phyloP scores from a whole-genome alignment of 257 asterid species.

The Anisodus acutangulus region DNA sequence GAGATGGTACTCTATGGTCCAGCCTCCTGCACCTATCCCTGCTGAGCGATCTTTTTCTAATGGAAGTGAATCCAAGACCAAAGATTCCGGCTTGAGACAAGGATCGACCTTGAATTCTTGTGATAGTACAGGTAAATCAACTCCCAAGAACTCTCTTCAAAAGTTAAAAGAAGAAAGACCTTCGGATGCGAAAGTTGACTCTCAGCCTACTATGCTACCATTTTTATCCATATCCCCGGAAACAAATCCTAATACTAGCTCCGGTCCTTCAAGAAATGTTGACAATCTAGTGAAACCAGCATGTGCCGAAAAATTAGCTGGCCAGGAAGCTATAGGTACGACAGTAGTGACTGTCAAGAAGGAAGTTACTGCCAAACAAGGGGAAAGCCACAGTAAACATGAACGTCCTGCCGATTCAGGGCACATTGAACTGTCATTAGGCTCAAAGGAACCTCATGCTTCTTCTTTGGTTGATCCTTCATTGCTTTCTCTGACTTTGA shows the following conservation, averaged over 20 bases:
- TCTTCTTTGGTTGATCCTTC: constrained; percentile 43
- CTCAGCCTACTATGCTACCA: constrained; percentile 35
- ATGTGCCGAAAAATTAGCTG: constrained; percentile 37
- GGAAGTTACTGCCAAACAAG: constrained; percentile 45
- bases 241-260: constrained; percentile 34
- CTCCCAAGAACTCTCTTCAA: constrained; percentile 35
- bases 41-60: constrained; percentile 42
- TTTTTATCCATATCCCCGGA: constrained; percentile 38
- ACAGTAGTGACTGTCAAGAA: constrained; percentile 39
- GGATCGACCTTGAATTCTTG: constrained; percentile 28
- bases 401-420: constrained; percentile 41
- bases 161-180: constrained; percentile 45
- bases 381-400: constrained; percentile 38
- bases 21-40: constrained; percentile 49
- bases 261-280: constrained; percentile 34
- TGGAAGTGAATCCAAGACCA: constrained; percentile 40
- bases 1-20: constrained; percentile 59
- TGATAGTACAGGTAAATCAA: constrained; percentile 39
- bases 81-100: constrained; percentile 36
- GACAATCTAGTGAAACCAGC: constrained; percentile 35
- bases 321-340: constrained; percentile 34
- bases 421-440: constrained; percentile 48
- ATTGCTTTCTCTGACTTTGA: constrained; percentile 50
- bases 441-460: constrained; percentile 40
- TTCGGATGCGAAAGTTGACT: constrained; percentile 18